Conservation (phyloP, 2,329 filamentous ascomycete genomes). For the Fusarium kyushuense region DNA sequence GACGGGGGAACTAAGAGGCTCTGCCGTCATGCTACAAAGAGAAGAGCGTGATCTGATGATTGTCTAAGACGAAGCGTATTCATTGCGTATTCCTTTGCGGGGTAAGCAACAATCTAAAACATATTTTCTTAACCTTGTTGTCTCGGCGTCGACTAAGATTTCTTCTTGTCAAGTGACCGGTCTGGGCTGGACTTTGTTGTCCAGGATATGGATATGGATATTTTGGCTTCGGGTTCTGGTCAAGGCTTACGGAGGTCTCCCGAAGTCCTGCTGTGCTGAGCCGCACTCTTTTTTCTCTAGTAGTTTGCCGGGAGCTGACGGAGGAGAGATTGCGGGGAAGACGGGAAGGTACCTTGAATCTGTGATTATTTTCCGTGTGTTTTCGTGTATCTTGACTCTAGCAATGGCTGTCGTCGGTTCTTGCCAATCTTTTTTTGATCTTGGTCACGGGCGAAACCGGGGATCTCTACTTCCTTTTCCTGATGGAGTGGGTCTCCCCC, state of each 20-base stretch:
- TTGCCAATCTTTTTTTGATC: background rate
- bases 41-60: slow-evolving; percentile 20
- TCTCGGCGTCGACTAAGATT: slow-evolving; percentile 4
- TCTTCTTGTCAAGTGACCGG: slow-evolving; percentile 26
- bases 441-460: slow-evolving; percentile 45
- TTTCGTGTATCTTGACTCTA: background rate
- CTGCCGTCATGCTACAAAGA: slow-evolving; percentile 3
- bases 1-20: slow-evolving; percentile 4
- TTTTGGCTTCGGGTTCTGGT: background rate
- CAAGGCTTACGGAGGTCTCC: slow-evolving; percentile 32
- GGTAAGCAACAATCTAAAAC: slow-evolving; percentile 7
- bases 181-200: slow-evolving; percentile 1
- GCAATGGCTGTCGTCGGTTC: slow-evolving; percentile 9
- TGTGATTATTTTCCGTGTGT: slow-evolving; percentile 14
- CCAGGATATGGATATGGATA: background rate
- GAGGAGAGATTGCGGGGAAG: slow-evolving; percentile 25
- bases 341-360: slow-evolving; percentile 2
- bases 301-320: slow-evolving; percentile 31
- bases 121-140: slow-evolving; percentile 6
- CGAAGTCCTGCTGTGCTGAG: slow-evolving; percentile 20
- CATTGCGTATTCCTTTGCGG: slow-evolving; percentile 13
- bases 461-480: slow-evolving; percentile 39
- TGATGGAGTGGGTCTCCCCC: slow-evolving; percentile 38
- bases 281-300: slow-evolving; percentile 8
- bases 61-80: slow-evolving; percentile 7